Evolutionary conservation across 495 filamentous ascomycete species (phyloP).

Genomic region (Paragyromitra xinjiangensis): DNA sequence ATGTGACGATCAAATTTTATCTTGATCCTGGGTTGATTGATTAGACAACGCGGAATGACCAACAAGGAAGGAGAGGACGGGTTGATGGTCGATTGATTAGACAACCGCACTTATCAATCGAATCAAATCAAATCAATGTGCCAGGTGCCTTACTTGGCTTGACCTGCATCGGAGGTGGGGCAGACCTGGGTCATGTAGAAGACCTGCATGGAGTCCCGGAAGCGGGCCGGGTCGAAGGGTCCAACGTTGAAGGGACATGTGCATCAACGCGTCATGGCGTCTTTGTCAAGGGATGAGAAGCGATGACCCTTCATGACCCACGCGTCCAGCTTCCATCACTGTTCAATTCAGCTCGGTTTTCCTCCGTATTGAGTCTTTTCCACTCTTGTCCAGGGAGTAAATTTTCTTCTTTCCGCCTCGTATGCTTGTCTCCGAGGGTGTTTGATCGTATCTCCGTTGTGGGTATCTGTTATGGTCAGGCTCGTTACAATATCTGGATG

Average conservation of each 20-base stretch:
- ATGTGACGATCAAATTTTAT: conserved; percentile 2
- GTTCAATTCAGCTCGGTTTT: no score
- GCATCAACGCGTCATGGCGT: conserved; percentile 10
- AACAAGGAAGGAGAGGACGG: neutral
- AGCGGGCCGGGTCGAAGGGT: neutral
- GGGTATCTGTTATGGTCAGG: no score
- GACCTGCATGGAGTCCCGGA: neutral
- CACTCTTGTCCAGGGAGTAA: no score
- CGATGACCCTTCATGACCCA: neutral
- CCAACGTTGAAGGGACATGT: neutral
- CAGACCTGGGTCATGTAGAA: neutral
- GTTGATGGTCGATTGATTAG: conserved; percentile 20
- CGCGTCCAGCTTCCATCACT: neutral
- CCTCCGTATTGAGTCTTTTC: no score
- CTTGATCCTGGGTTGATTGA: no score
- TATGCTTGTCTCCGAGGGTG: neutral
- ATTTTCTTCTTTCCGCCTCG: neutral
- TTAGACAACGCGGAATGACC: neutral
- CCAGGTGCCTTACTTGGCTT: neutral
- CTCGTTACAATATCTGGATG: neutral
- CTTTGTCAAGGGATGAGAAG: neutral
- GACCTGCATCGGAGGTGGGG: neutral
- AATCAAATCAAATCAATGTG: neutral
- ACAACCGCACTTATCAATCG: conserved; percentile 27
- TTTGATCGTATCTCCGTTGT: neutral